Evolutionary conservation across 176 grass and related monocot genomes (phyloP), one percentile per base, ranked within the genome.

Genomic region (Alloteropsis semialata): DNA sequence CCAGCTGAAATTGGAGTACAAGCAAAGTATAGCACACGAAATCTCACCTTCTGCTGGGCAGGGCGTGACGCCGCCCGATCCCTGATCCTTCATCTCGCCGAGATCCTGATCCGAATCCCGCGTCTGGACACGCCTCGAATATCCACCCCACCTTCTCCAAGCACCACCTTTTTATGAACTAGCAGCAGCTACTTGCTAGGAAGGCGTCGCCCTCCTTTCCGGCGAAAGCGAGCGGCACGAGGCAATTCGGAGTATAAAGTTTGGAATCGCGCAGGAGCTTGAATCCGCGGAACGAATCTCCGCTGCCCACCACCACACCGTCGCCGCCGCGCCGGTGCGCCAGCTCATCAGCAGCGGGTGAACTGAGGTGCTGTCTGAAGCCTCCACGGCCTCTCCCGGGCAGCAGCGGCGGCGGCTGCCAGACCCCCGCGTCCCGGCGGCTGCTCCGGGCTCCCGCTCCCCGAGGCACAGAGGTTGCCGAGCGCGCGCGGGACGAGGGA

Each of bases 81-180:
- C 90, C 2, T 79, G 88, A 3, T 90, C 88, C 88, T 90, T 90
- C 88, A 90, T 90, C 59, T 62, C 50, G 41, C 15, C 66, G 67
- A 90, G 80, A 83, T 87, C 84, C 88, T 69, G 88, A 90, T 79
- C 84, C 80, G 28, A 87, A 79, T 83, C 84, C 77, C 8, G 5
- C 18, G 63, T 33, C 43, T 6, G 5, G 64, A 72, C 64, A 76
- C 77, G 39, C 53, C n/a, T n/a, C n/a, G 77, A 88, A 91, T 88
- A 85, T 81, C 50, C 84, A 59, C 41, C 61, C 8, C 51, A n/a
- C 41, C 53, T 69, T 25, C 41, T 33, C 69, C 10, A 19, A 25
- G 33, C 28, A 17, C 74, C 46, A 50, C 34, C 71, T 69, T 81
- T 83, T 74, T 78, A 74, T 30, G 22, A 78, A 42, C 74, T 30